Evolutionary conservation across 805 yeast species (phyloP), one percentile per base, ranked within the genome.

Genomic region (Saccharomyces jurei): DNA sequence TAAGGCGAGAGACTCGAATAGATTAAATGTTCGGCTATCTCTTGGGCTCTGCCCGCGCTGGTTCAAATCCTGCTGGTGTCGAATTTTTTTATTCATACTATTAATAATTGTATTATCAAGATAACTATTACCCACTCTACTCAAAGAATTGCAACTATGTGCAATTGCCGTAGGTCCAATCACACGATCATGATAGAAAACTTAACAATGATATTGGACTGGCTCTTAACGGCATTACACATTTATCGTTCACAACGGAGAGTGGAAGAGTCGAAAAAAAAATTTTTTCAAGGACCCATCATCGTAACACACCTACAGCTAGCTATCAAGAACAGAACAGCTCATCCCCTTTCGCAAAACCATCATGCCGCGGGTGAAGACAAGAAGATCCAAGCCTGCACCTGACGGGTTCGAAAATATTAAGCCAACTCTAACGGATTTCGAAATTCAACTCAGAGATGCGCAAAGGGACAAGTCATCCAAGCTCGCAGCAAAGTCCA

Each of bases 11-110:
- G 85, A 79, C 83, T 82, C 84, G 83, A 82, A 82, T 76, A 66
- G 41, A 52, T 29, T 27, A 17, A 30, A 46, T n/a, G 46, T 57
- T 61, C 63, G 66, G 74, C 57, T 62, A 74, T 75, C 84, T 81
- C 74, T 78, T 81, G 85, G 84, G 85, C 79, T 80, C 75, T 77
- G 81, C 85, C 84, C 85, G 84, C 86, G 84, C 84, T 78, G 85
- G 86, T 81, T 81, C 85, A 81, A 81, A 78, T 81, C 85, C 86
- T 81, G 84, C 84, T 78, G 83, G 80, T 81, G 84, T 80, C 86
- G 85, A 54, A 64, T 62, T 64, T 65, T 71, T 73, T 73, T 73
- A 60, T 61, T 10, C n/a, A 13, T 17, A 13, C 8, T 25, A 28
- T 28, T 9, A 9, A 29, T 9, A 9, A 29, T 13, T 8, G 10